phyloP scores from a whole-genome alignment of 176 grass and related monocot genomes.

The Avena insularis region DNA sequence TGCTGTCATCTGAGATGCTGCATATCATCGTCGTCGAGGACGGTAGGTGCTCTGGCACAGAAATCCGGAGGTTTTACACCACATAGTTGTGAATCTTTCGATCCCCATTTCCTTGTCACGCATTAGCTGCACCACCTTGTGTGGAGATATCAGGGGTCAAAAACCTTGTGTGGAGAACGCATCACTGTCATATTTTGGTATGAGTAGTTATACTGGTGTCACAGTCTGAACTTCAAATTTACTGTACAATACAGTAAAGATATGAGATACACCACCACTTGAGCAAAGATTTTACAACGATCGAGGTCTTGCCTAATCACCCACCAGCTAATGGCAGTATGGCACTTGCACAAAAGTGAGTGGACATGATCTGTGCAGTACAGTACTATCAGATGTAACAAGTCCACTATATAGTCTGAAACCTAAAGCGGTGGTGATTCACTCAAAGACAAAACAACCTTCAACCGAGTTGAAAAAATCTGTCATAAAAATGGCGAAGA shows the following conservation, averaged over 20 bases:
- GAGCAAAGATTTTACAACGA: too few relatives aligned
- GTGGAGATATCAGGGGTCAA: not conserved
- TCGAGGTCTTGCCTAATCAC: too few relatives aligned
- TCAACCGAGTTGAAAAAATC: not conserved
- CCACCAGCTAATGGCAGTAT: not conserved
- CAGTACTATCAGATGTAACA: not conserved
- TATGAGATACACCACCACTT: too few relatives aligned
- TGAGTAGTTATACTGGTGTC: not conserved
- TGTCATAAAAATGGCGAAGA: too few relatives aligned
- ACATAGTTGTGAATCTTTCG: not conserved
- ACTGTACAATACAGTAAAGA: too few relatives aligned
- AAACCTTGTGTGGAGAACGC: not conserved
- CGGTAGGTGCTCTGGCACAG: not conserved
- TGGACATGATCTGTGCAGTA: too few relatives aligned
- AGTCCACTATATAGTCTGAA: slow-evolving; percentile 3
- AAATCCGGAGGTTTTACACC: not conserved
- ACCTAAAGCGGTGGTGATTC: not conserved
- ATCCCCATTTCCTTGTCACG: not conserved
- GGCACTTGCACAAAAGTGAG: not conserved
- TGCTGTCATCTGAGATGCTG: not conserved
- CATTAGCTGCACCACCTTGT: not conserved
- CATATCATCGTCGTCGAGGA: not conserved
- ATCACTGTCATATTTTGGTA: not conserved
- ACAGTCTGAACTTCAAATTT: not conserved
- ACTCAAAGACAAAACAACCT: slow-evolving; percentile 34